Percentiles rank a stretch among this genome's conserved stretches.
Conservation (phyloP, 169 alveolate species). For the Cryptosporidium felis region DNA sequence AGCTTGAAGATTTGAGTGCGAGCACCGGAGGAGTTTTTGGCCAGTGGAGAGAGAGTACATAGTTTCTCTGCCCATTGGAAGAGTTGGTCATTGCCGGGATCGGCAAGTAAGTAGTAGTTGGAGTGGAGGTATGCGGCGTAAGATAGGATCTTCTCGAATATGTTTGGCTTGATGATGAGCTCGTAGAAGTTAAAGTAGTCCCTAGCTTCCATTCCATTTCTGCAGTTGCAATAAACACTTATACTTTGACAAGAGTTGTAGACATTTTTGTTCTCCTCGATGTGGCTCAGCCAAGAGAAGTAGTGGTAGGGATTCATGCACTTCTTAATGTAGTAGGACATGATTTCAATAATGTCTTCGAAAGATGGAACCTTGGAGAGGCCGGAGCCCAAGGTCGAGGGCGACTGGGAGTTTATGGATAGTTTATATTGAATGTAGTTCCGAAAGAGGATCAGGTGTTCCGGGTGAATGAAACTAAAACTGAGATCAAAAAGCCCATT, state of each 20-base stretch:
- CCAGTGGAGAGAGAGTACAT: too few species aligned
- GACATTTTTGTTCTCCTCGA: slow-evolving; percentile 1
- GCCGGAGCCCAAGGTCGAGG: too few species aligned
- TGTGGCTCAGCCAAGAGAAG: slow-evolving; percentile 27
- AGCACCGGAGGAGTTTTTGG: too few species aligned
- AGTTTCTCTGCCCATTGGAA: too few species aligned
- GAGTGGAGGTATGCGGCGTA: slow-evolving; percentile 3
- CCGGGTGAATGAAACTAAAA: slow-evolving; percentile 61
- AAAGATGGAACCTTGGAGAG: not conserved
- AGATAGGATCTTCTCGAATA: not conserved
- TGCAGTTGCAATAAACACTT: too few species aligned
- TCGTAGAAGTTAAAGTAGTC: not conserved
- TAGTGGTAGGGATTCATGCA: slow-evolving; percentile 51
- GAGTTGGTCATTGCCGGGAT: too few species aligned
- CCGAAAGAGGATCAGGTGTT: slow-evolving; percentile 20
- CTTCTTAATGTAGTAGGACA: slow-evolving; percentile 50
- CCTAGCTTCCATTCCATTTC: too few species aligned
- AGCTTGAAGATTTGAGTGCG: too few species aligned
- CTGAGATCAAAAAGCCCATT: slow-evolving; percentile 27
- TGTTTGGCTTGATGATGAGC: slow-evolving; percentile 10
- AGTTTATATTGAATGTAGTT: not conserved
- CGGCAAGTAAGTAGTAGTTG: too few species aligned
- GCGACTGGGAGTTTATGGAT: not conserved
- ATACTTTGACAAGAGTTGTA: too few species aligned
- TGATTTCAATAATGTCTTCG: slow-evolving; percentile 34